These are phyloP conservation scores for Alternaria metachromatica DNA, from an alignment of 2,329 filamentous ascomycete genomes.

Conservation along the genomic window DNA sequence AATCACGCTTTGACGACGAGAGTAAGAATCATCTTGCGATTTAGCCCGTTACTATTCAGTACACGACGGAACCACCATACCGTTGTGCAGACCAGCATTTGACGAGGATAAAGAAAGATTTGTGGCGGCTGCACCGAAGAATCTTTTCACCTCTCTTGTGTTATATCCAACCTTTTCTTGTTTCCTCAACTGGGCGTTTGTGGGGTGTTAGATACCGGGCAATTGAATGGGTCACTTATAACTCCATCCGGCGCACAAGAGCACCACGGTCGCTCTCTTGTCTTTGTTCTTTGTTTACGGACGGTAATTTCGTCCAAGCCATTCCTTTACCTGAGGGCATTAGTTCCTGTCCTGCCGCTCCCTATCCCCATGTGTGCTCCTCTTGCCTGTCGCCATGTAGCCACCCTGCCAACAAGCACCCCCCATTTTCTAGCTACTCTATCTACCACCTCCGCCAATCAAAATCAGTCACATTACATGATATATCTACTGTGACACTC, in stretches of 20 bases:
- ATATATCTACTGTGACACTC: not conserved
- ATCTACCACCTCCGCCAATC: constrained; percentile 7
- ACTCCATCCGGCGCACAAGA: constrained; percentile 16
- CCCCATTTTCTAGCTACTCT: constrained; percentile 7
- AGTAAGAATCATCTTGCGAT: constrained; percentile 37
- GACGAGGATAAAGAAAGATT: constrained; percentile 10
- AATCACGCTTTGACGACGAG: constrained; percentile 41
- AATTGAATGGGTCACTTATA: constrained; percentile 24
- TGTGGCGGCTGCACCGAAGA: constrained; percentile 1
- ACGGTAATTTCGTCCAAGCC: constrained; percentile 27
- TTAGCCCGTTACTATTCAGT: constrained; percentile 28
- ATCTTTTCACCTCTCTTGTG: constrained; percentile 6
- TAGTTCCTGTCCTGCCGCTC: constrained; percentile 18
- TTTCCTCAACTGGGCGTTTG: constrained; percentile 9
- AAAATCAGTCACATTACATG: not conserved
- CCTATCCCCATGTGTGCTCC: constrained; percentile 3
- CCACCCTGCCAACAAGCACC: constrained; percentile 1
- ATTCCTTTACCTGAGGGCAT: constrained; percentile 18
- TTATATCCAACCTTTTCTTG: constrained; percentile 14
- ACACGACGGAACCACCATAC: constrained; percentile 15
- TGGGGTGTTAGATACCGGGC: constrained; percentile 25
- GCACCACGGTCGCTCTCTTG: constrained; percentile 19
- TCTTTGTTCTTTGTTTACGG: constrained; percentile 14
- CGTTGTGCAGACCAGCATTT: constrained; percentile 10
- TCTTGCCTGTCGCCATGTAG: constrained; percentile 5